Base-by-base conservation (phyloP, 2,329 filamentous ascomycete genomes). In the Pestalotiopsis sp. region DNA sequence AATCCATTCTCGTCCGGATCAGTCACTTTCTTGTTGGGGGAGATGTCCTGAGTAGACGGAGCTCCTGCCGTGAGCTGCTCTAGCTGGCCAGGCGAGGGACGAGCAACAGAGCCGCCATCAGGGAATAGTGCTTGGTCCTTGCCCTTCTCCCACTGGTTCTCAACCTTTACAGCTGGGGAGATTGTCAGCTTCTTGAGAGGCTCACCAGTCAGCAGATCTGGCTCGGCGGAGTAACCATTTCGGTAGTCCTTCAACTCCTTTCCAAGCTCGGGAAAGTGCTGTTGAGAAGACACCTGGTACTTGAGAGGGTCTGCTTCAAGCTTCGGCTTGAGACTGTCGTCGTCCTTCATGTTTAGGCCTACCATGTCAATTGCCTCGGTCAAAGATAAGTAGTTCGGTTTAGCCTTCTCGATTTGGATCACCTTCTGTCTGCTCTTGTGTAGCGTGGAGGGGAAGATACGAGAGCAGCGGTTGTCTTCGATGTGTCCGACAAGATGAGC, bases 1-100 rank as follows among this genome's bases (percentile, higher is more conserved):
- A 87, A 91, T 11, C 80, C 77, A 0, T 76, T 76, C 64, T 83
- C 80, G 3, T 80, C 71, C 0, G 89, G 88, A 67, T 91, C 82
- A 45, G 80, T 66, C 3, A 75, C 71, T 25, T 69, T 72, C 31
- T 71, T 39, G 65, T 52, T 67, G 7, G 61, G 55, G 11, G 69
- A 55, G 11, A 27, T 72, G 38, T 60, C 67, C 2, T 65, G 27
- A 6, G 70, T 65, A 39, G 70, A 68, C 6, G 67, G 68, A 25
- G 68, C 67, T 27, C 65, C 66, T 2, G 31, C 49, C 14, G 52
- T 27, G 14, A 41, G 59, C 39, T 23, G 49, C 60, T n/a, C 31
- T 4, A 67, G 64, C 59, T 66, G 27, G 5, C 36, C 14, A 60
- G 52, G 52, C n/a, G 52, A 72, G 13, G 74, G 74, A 4, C 61